These are phyloP conservation scores for Achaetomium macrosporum DNA, from an alignment of 2,329 filamentous ascomycete genomes.

Conservation along the genomic window DNA sequence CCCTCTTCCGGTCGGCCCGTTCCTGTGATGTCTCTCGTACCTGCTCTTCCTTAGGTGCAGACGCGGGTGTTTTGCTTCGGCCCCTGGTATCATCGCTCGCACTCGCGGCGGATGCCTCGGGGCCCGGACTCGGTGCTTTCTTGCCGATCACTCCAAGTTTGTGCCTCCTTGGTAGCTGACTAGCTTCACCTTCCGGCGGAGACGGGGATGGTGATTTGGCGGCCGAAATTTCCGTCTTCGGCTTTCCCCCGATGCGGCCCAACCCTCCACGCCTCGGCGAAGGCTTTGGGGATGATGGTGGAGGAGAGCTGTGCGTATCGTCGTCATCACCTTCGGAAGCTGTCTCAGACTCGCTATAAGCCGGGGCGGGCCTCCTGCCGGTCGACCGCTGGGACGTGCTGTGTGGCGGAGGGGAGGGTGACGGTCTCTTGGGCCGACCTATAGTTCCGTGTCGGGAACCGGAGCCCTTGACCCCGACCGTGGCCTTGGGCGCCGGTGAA, in stretches of 20 bases:
- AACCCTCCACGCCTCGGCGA: slow-evolving; percentile 30
- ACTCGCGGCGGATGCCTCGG: background rate
- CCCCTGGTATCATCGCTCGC: slow-evolving; percentile 19
- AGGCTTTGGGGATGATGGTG: slow-evolving; percentile 24
- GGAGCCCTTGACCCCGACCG: slow-evolving; percentile 1
- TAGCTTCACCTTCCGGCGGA: background rate
- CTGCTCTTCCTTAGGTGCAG: slow-evolving; percentile 15
- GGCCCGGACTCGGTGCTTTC: slow-evolving; percentile 7
- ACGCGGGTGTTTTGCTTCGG: slow-evolving; percentile 22
- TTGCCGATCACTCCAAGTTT: slow-evolving; percentile 26
- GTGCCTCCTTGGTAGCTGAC: slow-evolving; percentile 14
- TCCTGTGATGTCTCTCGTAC: slow-evolving; percentile 40
- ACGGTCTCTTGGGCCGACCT: slow-evolving; percentile 30
- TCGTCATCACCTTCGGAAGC: slow-evolving; percentile 33
- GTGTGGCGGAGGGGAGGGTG: slow-evolving; percentile 23
- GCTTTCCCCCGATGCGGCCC: slow-evolving; percentile 36
- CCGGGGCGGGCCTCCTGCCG: slow-evolving; percentile 1
- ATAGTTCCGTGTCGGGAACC: slow-evolving; percentile 32
- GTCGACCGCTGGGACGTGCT: slow-evolving; percentile 20
- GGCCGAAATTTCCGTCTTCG: slow-evolving; percentile 20
- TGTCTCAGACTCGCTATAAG: slow-evolving; percentile 34
- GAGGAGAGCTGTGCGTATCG: slow-evolving; percentile 12
- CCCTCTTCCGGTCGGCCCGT: slow-evolving; percentile 43
- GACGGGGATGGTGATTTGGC: slow-evolving; percentile 18
- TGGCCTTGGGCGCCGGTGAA: background rate